phyloP scores from a whole-genome alignment of 345 rosid genomes.

The Clausena lansium region DNA sequence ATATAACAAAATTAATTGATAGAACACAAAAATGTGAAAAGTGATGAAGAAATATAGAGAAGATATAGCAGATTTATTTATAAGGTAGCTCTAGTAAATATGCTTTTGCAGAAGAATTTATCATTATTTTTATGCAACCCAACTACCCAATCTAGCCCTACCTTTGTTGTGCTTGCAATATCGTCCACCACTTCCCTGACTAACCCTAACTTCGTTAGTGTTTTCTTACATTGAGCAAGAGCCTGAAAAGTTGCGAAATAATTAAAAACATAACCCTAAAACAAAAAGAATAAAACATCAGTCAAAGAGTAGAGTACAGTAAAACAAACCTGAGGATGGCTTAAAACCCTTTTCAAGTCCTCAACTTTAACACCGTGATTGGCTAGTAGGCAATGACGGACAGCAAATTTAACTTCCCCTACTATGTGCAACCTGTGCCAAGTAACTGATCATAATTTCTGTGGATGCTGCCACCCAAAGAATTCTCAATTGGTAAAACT shows the following conservation, averaged over 20 bases:
- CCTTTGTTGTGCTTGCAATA: conserved; percentile 99
- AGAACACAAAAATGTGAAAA: too few relatives aligned
- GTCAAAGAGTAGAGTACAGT: conserved; percentile 1
- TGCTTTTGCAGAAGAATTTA: too few relatives aligned
- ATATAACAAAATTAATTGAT: too few relatives aligned
- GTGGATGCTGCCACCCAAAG: conserved; percentile 98
- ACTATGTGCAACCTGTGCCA: conserved; percentile 91
- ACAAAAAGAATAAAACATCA: background rate
- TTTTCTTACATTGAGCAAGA: conserved; percentile 92
- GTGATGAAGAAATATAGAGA: too few relatives aligned
- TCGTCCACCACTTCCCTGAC: conserved; percentile 91
- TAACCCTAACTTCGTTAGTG: conserved; percentile 76
- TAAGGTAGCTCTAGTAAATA: too few relatives aligned
- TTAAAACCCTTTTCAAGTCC: conserved; percentile 81
- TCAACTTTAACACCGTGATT: conserved; percentile 77
- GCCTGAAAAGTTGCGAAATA: conserved; percentile 50
- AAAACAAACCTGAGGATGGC: conserved; percentile 88
- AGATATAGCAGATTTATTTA: too few relatives aligned
- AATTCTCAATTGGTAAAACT: conserved; percentile 93
- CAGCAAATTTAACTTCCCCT: conserved; percentile 91
- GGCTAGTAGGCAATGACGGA: conserved; percentile 91
- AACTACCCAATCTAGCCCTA: conserved; percentile 21
- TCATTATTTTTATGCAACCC: too few relatives aligned
- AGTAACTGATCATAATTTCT: conserved; percentile 92
- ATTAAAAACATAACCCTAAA: background rate